These are phyloP conservation scores for Trichophyton mentagrophytes DNA, from an alignment of 2,329 filamentous ascomycete genomes.

Conservation along the genomic window DNA sequence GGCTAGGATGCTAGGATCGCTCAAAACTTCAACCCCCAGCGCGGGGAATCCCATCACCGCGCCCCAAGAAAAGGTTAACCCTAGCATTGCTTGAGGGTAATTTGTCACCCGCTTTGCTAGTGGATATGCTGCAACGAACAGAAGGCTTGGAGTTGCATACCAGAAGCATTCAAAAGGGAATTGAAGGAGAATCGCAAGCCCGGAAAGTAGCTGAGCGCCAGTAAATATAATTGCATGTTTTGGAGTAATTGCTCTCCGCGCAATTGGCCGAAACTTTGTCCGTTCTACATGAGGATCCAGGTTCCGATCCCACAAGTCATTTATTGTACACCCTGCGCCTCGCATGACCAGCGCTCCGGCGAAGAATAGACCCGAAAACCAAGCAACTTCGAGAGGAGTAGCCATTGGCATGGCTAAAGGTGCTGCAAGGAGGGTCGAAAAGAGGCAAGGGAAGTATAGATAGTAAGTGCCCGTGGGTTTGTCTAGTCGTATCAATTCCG, in stretches of 20 bases:
- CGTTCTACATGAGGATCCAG: constrained; percentile 42
- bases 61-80: constrained; percentile 40
- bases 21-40: constrained; percentile 34
- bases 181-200: constrained; percentile 32
- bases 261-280: constrained; percentile 40
- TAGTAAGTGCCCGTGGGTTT: constrained; percentile 41
- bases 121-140: constrained; percentile 38
- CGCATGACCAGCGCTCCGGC: constrained; percentile 38
- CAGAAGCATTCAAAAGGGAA: constrained; percentile 32
- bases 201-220: constrained; percentile 30
- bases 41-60: constrained; percentile 38
- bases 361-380: constrained; percentile 29
- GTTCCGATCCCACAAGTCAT: constrained; percentile 44
- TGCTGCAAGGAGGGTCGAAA: constrained; percentile 35
- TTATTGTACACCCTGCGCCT: constrained; percentile 42
- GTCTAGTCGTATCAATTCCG: constrained; percentile 41
- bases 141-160: constrained; percentile 33
- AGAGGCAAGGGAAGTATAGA: constrained; percentile 41
- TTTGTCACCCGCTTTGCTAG: constrained; percentile 42
- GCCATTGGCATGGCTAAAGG: constrained; percentile 31
- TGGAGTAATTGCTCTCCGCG: constrained; percentile 39
- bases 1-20: constrained; percentile 24
- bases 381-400: constrained; percentile 25
- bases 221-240: constrained; percentile 34
- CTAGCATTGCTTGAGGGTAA: constrained; percentile 41